These are phyloP conservation scores for Fusarium coffeatum DNA, from an alignment of 2,329 filamentous ascomycete genomes.

Conservation along the genomic window DNA sequence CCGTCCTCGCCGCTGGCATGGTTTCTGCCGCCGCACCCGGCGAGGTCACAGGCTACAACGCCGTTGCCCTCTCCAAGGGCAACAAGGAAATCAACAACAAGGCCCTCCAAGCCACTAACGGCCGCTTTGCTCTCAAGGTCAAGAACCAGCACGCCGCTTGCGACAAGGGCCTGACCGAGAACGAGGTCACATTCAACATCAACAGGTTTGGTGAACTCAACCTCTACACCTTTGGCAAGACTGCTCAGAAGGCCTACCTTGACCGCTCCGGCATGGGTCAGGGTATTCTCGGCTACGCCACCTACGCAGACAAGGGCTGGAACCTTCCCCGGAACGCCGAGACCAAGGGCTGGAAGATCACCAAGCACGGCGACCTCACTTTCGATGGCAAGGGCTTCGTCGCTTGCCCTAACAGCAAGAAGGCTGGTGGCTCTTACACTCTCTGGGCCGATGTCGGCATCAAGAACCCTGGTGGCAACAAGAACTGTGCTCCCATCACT, in stretches of 20 bases:
- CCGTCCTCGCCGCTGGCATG: constrained; percentile 44
- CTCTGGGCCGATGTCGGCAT: constrained; percentile 52
- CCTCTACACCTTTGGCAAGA: constrained; percentile 55
- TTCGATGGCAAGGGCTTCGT: constrained; percentile 60
- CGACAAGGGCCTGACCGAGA: constrained; percentile 44
- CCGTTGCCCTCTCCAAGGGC: constrained; percentile 63
- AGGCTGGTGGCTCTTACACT: constrained; percentile 52
- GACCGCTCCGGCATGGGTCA: constrained; percentile 71
- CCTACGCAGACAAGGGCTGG: constrained; percentile 48
- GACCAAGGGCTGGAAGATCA: constrained; percentile 60
- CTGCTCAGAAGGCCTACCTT: constrained; percentile 60
- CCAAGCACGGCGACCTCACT: constrained; percentile 56
- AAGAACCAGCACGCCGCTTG: constrained; percentile 62
- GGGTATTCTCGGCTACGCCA: constrained; percentile 65
- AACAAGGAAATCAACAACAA: constrained; percentile 59
- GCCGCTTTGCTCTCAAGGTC: constrained; percentile 58
- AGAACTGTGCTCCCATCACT: constrained; percentile 53
- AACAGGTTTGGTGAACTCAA: constrained; percentile 55
- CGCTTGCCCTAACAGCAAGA: constrained; percentile 63
- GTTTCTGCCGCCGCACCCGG: constrained; percentile 35
- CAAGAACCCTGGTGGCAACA: constrained; percentile 51
- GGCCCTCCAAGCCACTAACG: constrained; percentile 57
- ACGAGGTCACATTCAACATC: constrained; percentile 62
- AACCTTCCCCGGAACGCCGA: constrained; percentile 56
- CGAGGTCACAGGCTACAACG: constrained; percentile 55